Evolutionary conservation across 2,329 filamentous ascomycete species (phyloP).

Genomic region (Xylaria sp.): DNA sequence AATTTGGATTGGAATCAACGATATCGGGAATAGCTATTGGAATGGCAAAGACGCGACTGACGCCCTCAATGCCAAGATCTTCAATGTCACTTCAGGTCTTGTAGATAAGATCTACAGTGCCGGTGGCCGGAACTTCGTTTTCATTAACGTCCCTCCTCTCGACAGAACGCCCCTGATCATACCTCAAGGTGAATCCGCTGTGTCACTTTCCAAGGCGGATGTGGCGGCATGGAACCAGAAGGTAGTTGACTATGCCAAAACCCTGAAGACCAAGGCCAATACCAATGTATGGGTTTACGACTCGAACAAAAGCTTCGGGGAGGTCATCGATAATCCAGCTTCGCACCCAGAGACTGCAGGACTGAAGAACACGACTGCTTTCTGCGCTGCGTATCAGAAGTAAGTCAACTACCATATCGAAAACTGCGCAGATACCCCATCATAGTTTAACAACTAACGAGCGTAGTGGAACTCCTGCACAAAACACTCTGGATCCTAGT

Average conservation of each 20-base stretch:
- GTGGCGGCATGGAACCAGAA: slow-evolving; percentile 63
- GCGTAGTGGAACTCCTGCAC: slow-evolving; percentile 56
- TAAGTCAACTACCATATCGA: slow-evolving; percentile 47
- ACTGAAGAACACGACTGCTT: slow-evolving; percentile 65
- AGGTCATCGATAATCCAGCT: slow-evolving; percentile 63
- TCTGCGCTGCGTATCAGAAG: slow-evolving; percentile 65
- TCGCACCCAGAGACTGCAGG: slow-evolving; percentile 59
- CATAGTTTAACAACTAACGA: slow-evolving; percentile 30
- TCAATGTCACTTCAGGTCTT: slow-evolving; percentile 55
- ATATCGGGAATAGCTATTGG: slow-evolving; percentile 61
- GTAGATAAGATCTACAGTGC: slow-evolving; percentile 59
- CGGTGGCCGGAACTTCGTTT: slow-evolving; percentile 67
- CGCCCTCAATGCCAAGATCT: slow-evolving; percentile 52
- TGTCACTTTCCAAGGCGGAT: slow-evolving; percentile 53
- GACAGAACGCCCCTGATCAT: slow-evolving; percentile 62
- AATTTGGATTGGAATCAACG: slow-evolving; percentile 66
- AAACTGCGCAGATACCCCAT: neutral
- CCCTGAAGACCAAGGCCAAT: slow-evolving; percentile 54
- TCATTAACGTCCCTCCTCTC: slow-evolving; percentile 68
- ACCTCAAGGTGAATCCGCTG: slow-evolving; percentile 50
- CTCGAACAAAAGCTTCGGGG: slow-evolving; percentile 59
- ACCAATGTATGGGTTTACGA: slow-evolving; percentile 64
- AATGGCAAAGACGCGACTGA: slow-evolving; percentile 45
- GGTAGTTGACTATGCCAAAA: slow-evolving; percentile 53
- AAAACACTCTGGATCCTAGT: slow-evolving; percentile 53